These are phyloP conservation scores for Sarcomyxa edulis DNA, from an alignment of 768 basidiomycete species.

Conservation along the genomic window DNA sequence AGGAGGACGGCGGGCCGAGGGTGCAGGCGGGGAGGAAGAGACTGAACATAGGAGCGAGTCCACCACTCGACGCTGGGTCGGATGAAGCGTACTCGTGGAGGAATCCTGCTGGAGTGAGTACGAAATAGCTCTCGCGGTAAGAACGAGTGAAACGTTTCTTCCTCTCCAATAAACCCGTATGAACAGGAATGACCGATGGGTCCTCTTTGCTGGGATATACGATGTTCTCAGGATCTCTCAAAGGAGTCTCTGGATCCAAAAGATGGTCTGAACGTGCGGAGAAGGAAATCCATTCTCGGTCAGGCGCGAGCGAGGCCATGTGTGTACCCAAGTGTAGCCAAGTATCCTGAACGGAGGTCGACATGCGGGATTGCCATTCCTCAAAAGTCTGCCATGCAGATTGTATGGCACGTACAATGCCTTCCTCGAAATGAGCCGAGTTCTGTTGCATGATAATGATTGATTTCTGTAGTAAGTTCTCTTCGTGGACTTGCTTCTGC, in stretches of 20 bases:
- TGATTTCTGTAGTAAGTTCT: slow-evolving; percentile 95
- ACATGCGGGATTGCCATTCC: slow-evolving; percentile 87
- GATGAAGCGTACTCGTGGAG: slow-evolving; percentile 85
- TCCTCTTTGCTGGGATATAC: slow-evolving; percentile 91
- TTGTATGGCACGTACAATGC: slow-evolving; percentile 91
- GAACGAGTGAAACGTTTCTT: slow-evolving; percentile 92
- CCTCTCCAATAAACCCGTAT: slow-evolving; percentile 87
- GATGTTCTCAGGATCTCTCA: slow-evolving; percentile 73
- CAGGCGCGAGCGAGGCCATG: slow-evolving; percentile 78
- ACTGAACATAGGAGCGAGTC: slow-evolving; percentile 66
- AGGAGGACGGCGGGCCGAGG: slow-evolving; percentile 80
- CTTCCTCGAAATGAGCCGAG: slow-evolving; percentile 94
- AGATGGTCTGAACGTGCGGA: slow-evolving; percentile 91
- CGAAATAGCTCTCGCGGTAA: slow-evolving; percentile 84
- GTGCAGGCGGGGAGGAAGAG: slow-evolving; percentile 95
- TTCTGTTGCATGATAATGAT: slow-evolving; percentile 99
- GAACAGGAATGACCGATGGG: slow-evolving; percentile 77
- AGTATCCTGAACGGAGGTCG: slow-evolving; percentile 64
- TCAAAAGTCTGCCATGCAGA: slow-evolving; percentile 97
- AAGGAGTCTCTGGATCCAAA: slow-evolving; percentile 93
- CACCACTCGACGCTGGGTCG: slow-evolving; percentile 52
- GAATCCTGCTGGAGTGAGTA: slow-evolving; percentile 94
- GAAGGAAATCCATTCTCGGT: slow-evolving; percentile 95
- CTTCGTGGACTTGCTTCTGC: slow-evolving; percentile 90
- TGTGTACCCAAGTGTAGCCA: slow-evolving; percentile 65